phyloP scores from a whole-genome alignment of 1,284 basidiomycete species.

The Phellopilus nigrolimitatus region DNA sequence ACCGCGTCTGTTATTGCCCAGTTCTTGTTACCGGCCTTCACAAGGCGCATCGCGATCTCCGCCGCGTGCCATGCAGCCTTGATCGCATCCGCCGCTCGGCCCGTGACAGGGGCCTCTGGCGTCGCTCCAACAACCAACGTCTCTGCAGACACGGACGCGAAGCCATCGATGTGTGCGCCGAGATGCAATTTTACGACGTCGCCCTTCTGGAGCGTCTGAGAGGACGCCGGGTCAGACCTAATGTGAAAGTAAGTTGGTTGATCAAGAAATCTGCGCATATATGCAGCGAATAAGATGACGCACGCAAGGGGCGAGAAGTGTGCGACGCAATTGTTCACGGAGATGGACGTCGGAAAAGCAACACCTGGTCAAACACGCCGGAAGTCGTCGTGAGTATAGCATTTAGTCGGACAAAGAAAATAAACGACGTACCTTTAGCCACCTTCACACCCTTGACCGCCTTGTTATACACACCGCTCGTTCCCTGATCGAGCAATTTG shows the following conservation, averaged over 20 bases:
- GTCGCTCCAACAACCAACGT: constrained; percentile 84
- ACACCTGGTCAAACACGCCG: constrained; percentile 52
- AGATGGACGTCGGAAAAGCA: constrained; percentile 92
- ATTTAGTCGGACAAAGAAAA: not conserved
- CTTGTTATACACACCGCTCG: constrained; percentile 88
- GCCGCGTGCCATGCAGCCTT: constrained; percentile 92
- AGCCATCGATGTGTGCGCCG: constrained; percentile 96
- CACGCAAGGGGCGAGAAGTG: constrained; percentile 79
- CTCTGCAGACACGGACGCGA: constrained; percentile 85
- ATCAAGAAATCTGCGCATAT: constrained; percentile 18
- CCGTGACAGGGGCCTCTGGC: constrained; percentile 70
- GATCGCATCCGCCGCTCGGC: constrained; percentile 84
- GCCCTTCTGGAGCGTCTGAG: constrained; percentile 70
- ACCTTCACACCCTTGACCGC: constrained; percentile 82
- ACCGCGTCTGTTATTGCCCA: constrained; percentile 92
- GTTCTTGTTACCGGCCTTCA: constrained; percentile 92
- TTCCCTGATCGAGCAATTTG: constrained; percentile 84
- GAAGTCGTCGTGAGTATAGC: not conserved
- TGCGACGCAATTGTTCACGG: constrained; percentile 85
- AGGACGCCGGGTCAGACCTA: constrained; percentile 68
- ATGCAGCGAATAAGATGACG: constrained; percentile 28
- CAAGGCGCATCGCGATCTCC: constrained; percentile 82
- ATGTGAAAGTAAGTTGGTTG: not conserved
- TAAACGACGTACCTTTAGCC: constrained; percentile 63
- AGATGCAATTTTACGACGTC: constrained; percentile 96